A percentile compares a stretch with the other conserved stretches of the same genome.
Evolutionary conservation across 495 filamentous ascomycete species (phyloP).

Genomic region (Xylaria curta): DNA sequence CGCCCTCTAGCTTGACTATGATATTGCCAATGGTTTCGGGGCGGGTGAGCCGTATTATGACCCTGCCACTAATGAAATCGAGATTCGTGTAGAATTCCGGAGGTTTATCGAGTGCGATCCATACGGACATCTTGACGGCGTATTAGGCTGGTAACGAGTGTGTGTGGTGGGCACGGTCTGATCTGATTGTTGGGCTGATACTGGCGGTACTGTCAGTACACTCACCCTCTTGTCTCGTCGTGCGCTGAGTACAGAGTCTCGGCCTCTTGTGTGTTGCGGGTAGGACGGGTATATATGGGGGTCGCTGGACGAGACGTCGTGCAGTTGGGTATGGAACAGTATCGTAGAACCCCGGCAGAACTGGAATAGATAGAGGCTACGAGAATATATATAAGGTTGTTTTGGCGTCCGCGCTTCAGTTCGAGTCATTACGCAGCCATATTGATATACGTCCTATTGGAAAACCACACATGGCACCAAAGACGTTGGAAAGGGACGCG

Average conservation of each 20-base stretch:
- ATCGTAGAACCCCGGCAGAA: neutral
- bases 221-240: neutral
- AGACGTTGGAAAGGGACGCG: neutral
- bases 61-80: conserved; percentile 71
- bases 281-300: neutral
- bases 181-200: neutral
- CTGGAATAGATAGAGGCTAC: neutral
- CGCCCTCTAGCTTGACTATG: conserved; percentile 93
- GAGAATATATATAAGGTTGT: neutral
- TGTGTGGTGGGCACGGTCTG: neutral
- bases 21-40: conserved; percentile 76
- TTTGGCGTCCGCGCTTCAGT: neutral
- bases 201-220: neutral
- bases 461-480: neutral
- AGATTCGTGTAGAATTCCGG: conserved; percentile 87
- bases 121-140: conserved; percentile 70
- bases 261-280: neutral
- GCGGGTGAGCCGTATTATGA: conserved; percentile 68
- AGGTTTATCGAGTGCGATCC: conserved; percentile 75
- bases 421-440: neutral
- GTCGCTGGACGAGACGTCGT: neutral
- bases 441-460: neutral
- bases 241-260: neutral
- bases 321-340: neutral
- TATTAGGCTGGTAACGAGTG: neutral